Percentiles rank a stretch among this genome's conserved stretches.
Evolutionary conservation across 257 asterid genomes (phyloP).

Genomic region (Forsythia viridissima): DNA sequence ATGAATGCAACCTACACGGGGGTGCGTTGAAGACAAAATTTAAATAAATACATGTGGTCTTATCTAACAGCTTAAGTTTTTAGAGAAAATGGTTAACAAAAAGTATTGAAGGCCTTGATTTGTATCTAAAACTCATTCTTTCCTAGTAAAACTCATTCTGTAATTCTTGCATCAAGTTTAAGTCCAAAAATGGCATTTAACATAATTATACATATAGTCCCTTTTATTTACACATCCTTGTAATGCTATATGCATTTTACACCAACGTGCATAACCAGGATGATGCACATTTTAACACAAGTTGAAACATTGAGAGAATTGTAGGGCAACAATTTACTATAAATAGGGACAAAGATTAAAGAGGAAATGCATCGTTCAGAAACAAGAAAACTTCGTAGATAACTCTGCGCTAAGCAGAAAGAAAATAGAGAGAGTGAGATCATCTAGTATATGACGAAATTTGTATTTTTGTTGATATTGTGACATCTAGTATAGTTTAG

Average conservation of each 20-base stretch:
- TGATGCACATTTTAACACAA: not conserved
- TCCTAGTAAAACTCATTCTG: not conserved
- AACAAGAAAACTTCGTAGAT: no score
- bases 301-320: not conserved
- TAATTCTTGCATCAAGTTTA: not conserved
- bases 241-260: not conserved
- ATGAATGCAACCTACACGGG: no score
- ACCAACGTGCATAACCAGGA: not conserved
- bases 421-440: not conserved
- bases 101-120: not conserved
- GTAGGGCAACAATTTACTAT: not conserved
- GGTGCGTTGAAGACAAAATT: not conserved
- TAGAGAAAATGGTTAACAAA: not conserved
- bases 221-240: not conserved
- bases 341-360: not conserved
- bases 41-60: not conserved
- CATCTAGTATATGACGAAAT: not conserved
- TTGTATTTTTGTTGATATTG: no score
- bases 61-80: not conserved
- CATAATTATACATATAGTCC: not conserved
- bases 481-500: no score
- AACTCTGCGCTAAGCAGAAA: not conserved
- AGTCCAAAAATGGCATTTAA: slow-evolving; percentile 11
- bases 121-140: not conserved
- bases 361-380: not conserved